A percentile compares a stretch with the other conserved stretches of the same genome.
Conservation (phyloP, 768 basidiomycete genomes). For the Paxillus rubicundulus region DNA sequence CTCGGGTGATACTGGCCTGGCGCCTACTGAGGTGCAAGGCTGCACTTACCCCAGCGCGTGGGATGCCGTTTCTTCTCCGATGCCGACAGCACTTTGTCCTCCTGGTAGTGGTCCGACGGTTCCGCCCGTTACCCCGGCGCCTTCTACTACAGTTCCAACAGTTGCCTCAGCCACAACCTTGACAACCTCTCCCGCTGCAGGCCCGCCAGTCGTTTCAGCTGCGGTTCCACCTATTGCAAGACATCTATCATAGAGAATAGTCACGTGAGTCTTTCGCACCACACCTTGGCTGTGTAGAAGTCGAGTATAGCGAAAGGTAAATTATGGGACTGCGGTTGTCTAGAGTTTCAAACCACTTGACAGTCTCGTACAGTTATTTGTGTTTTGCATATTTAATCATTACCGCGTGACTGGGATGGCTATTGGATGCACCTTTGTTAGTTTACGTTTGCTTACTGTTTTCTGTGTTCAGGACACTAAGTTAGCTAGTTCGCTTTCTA, state of each 20-base stretch:
- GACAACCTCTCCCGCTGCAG: no score
- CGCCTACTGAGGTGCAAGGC: conserved; percentile 58
- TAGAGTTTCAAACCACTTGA: not conserved
- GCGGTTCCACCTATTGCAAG: no score
- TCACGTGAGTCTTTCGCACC: not conserved
- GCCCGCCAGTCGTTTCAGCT: no score
- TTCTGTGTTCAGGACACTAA: not conserved
- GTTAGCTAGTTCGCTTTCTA: not conserved
- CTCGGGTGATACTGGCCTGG: conserved; percentile 45
- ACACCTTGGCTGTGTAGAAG: not conserved
- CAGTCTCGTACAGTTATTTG: not conserved
- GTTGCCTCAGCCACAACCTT: not conserved
- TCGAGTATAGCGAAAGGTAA: not conserved
- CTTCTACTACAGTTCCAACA: not conserved
- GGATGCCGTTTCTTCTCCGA: conserved; percentile 49
- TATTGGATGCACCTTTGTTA: not conserved
- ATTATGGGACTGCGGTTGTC: not conserved
- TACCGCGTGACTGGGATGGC: not conserved
- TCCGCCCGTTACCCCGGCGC: conserved; percentile 2
- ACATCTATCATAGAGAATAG: no score
- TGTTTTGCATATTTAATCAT: not conserved
- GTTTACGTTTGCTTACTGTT: not conserved
- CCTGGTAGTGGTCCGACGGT: conserved; percentile 6
- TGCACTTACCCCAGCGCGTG: conserved; percentile 67
- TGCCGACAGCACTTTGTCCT: conserved; percentile 47